A percentile compares a stretch with the other conserved stretches of the same genome.
Evolutionary conservation across 352 stramenopile genomes (phyloP).

Genomic region (Elongisporangium senticosum): DNA sequence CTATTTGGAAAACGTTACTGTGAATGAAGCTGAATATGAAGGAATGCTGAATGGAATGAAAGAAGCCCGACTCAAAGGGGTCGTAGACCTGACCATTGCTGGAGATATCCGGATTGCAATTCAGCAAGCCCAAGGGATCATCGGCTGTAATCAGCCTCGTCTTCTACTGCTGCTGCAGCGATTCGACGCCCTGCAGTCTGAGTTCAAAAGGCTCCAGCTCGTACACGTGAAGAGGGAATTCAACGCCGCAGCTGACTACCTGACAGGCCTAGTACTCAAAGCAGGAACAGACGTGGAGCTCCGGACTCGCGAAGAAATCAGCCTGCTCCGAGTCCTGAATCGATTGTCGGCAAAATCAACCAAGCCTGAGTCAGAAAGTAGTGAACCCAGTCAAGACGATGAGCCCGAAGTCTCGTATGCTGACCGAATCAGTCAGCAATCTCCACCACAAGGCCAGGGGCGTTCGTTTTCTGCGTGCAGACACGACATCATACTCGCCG

Average conservation of each 20-base stretch:
- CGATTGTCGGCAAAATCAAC: too few species aligned
- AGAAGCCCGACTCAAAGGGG: neutral
- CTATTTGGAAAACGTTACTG: constrained; percentile 1
- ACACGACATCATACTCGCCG: neutral
- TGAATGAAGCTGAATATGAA: constrained; percentile 5
- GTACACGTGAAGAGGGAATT: constrained; percentile 1
- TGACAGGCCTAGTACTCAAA: neutral
- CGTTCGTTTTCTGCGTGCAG: neutral
- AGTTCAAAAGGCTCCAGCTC: neutral
- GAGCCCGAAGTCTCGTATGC: too few species aligned
- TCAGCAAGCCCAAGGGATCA: neutral
- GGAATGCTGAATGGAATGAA: constrained; percentile 1
- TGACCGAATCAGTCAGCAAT: too few species aligned
- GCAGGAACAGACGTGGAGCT: neutral
- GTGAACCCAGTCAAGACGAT: too few species aligned
- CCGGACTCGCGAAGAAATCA: neutral
- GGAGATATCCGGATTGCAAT: neutral
- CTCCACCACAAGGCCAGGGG: too few species aligned
- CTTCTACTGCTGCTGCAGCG: neutral
- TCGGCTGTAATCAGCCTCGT: constrained; percentile 2
- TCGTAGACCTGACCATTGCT: neutral
- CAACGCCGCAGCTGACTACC: constrained; percentile 1
- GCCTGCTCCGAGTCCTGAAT: neutral
- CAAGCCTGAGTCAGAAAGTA: too few species aligned
- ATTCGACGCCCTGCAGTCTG: neutral